A percentile compares a stretch with the other conserved stretches of the same genome.
These are phyloP conservation scores for Calonectria henricotiae DNA, from an alignment of 2,329 filamentous ascomycete species.

Conservation along the genomic window DNA sequence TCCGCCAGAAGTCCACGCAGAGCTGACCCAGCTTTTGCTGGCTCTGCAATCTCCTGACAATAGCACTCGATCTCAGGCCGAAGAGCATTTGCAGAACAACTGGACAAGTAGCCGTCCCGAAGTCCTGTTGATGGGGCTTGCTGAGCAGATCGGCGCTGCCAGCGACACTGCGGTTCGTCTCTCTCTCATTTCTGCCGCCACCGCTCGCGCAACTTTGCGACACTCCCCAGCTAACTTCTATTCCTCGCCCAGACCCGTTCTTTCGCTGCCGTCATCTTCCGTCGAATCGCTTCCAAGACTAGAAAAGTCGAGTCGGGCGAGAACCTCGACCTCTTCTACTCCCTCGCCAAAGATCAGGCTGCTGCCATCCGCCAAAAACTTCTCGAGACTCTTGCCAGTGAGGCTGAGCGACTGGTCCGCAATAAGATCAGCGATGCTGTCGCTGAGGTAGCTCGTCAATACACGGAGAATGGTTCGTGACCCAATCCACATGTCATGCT, in stretches of 20 bases:
- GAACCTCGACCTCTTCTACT: conserved; percentile 88
- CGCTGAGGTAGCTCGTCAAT: conserved; percentile 94
- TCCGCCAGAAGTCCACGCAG: conserved; percentile 85
- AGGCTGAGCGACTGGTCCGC: conserved; percentile 82
- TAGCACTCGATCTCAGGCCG: conserved; percentile 84
- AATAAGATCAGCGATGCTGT: conserved; percentile 99
- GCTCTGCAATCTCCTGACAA: conserved; percentile 94
- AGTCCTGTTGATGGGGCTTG: conserved; percentile 92
- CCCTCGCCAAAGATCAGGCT: conserved; percentile 81
- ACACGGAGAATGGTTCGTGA: conserved; percentile 87
- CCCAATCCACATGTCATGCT: neutral
- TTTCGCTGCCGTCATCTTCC: conserved; percentile 94
- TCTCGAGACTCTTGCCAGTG: conserved; percentile 81
- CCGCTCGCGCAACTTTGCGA: conserved; percentile 25
- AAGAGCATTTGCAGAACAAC: conserved; percentile 91
- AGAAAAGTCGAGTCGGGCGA: conserved; percentile 82
- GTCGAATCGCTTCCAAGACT: conserved; percentile 91
- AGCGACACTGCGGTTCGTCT: conserved; percentile 77
- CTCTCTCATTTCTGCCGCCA: conserved; percentile 16
- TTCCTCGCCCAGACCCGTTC: conserved; percentile 79
- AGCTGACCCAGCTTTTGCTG: conserved; percentile 88
- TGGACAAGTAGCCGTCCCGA: conserved; percentile 90
- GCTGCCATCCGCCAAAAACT: conserved; percentile 87
- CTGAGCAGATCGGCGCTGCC: conserved; percentile 90
- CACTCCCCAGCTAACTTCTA: conserved; percentile 38